Conservation (phyloP, 495 filamentous ascomycete species). For the Penicillium lividum region DNA sequence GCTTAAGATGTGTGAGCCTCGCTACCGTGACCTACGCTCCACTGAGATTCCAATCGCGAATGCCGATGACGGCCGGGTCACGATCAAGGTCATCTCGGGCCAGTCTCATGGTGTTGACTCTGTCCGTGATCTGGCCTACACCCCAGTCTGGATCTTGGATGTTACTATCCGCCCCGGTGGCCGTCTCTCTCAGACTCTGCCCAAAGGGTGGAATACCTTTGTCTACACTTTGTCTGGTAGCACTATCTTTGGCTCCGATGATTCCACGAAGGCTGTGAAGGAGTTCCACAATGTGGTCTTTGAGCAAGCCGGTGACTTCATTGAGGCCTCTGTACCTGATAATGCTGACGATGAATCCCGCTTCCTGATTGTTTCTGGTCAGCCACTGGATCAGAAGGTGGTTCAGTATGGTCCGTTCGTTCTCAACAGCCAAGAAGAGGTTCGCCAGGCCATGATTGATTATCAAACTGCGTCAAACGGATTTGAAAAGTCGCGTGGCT, state of each 20-base stretch:
- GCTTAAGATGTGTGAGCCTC: conserved; percentile 84
- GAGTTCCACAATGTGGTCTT: conserved; percentile 91
- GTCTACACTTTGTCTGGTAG: conserved; percentile 76
- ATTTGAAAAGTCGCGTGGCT: conserved; percentile 81
- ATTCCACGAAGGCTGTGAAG: conserved; percentile 56
- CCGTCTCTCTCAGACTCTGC: conserved; percentile 68
- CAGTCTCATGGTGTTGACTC: conserved; percentile 80
- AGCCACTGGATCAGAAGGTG: conserved; percentile 86
- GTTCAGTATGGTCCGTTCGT: conserved; percentile 98
- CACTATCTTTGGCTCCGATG: conserved; percentile 63
- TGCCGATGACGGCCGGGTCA: conserved; percentile 70
- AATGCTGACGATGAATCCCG: conserved; percentile 64
- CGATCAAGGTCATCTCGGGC: conserved; percentile 86
- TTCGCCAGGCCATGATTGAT: conserved; percentile 88
- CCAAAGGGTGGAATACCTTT: conserved; percentile 88
- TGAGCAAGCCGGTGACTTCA: conserved; percentile 71
- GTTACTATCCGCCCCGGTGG: conserved; percentile 80
- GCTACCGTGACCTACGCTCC: conserved; percentile 81
- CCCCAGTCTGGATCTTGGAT: conserved; percentile 92
- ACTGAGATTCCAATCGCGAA: conserved; percentile 72
- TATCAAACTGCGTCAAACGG: conserved; percentile 83
- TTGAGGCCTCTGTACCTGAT: conserved; percentile 68
- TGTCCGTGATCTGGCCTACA: conserved; percentile 88
- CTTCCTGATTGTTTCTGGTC: conserved; percentile 81
- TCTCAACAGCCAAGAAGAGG: conserved; percentile 76